A percentile compares a stretch with the other conserved stretches of the same genome.
phyloP scores from a whole-genome alignment of 257 asterid genomes.

The Solanum sejunctum region DNA sequence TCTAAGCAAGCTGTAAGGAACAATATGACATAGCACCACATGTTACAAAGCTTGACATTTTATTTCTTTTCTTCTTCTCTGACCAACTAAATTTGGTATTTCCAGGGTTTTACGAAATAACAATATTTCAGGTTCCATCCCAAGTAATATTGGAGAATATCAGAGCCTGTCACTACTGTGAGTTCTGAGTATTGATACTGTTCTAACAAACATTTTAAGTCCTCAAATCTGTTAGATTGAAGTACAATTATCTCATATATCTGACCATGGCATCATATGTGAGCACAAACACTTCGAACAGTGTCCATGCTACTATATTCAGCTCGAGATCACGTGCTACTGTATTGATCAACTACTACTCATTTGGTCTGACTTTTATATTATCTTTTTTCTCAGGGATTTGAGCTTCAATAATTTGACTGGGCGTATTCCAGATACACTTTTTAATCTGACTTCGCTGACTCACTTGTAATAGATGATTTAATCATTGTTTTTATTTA shows the following conservation, averaged over 20 bases:
- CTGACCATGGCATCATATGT: background rate
- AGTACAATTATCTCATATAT: background rate
- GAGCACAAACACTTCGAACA: background rate
- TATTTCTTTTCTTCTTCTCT: background rate
- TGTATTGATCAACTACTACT: background rate
- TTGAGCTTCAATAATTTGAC: slow-evolving; percentile 80
- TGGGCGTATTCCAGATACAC: slow-evolving; percentile 40
- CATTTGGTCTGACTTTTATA: background rate
- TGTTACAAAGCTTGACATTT: background rate
- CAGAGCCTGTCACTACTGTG: slow-evolving; percentile 43
- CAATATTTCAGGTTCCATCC: slow-evolving; percentile 66
- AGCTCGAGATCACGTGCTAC: background rate
- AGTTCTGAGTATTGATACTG: slow-evolving; percentile 10
- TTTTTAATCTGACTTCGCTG: slow-evolving; percentile 42
- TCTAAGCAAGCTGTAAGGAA: slow-evolving; percentile 49
- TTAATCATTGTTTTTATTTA: background rate
- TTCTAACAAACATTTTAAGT: background rate
- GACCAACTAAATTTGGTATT: background rate
- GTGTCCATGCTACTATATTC: background rate
- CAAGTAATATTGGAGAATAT: slow-evolving; percentile 39
- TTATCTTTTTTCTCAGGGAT: slow-evolving; percentile 44
- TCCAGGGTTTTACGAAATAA: slow-evolving; percentile 65
- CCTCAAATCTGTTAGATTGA: background rate
- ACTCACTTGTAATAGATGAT: slow-evolving; percentile 31
- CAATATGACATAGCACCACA: background rate